These are phyloP conservation scores for Trifolium pratense DNA, from an alignment of 306 rosid genomes.

Conservation along the genomic window DNA sequence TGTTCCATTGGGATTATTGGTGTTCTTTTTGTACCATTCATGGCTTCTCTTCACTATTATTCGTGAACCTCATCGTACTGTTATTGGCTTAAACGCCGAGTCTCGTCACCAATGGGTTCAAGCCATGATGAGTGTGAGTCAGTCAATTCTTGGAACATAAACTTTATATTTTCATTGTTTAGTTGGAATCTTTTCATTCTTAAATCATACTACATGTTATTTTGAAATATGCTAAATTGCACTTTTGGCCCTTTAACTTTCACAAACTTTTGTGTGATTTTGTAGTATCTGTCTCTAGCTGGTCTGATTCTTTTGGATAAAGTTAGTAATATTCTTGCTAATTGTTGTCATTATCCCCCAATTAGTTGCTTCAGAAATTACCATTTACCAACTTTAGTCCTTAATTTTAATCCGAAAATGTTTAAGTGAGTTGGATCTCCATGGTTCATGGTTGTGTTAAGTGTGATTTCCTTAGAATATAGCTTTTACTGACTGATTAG, in stretches of 20 bases:
- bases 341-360: no score
- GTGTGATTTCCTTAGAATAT: not conserved
- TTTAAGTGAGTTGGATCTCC: no score
- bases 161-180: no score
- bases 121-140: slow-evolving; percentile 74
- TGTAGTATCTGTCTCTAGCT: no score
- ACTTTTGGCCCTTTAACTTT: no score
- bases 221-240: no score
- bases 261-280: no score
- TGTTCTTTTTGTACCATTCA: slow-evolving; percentile 57
- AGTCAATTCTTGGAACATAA: slow-evolving; percentile 37
- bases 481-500: not conserved
- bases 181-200: no score
- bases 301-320: not conserved
- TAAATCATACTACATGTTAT: not conserved
- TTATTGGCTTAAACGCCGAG: slow-evolving; percentile 75
- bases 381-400: no score
- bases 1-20: slow-evolving; percentile 68
- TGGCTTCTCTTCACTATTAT: slow-evolving; percentile 63
- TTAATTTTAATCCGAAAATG: no score
- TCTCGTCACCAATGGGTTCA: slow-evolving; percentile 83
- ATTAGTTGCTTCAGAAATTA: no score
- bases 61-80: slow-evolving; percentile 63
- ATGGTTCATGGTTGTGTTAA: not conserved
- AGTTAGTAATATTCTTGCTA: not conserved